phyloP scores from a whole-genome alignment of 2,329 filamentous ascomycete genomes.

The Chaetoscypha palmicola region DNA sequence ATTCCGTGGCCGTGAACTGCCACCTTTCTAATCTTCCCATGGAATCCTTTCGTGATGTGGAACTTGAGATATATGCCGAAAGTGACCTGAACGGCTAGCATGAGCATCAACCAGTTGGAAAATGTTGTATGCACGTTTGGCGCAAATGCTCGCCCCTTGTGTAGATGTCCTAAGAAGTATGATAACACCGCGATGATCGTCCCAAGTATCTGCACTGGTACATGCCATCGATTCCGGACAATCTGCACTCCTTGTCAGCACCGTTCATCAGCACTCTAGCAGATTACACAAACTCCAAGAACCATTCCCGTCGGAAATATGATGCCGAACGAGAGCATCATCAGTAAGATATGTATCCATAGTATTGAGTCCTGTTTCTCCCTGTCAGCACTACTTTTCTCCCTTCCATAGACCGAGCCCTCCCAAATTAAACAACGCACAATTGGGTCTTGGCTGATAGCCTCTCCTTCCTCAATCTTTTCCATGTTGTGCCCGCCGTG shows the following conservation, averaged over 20 bases:
- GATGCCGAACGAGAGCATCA: conserved; percentile 81
- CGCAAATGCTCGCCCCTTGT: conserved; percentile 81
- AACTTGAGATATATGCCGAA: conserved; percentile 83
- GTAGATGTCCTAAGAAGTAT: conserved; percentile 86
- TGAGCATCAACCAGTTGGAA: conserved; percentile 71
- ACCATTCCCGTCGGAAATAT: conserved; percentile 96
- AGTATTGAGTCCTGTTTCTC: conserved; percentile 64
- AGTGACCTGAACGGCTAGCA: conserved; percentile 68
- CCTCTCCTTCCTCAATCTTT: conserved; percentile 61
- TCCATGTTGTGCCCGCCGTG: conserved; percentile 43
- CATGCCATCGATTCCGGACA: conserved; percentile 86
- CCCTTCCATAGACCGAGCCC: too few relatives aligned
- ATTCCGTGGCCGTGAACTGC: conserved; percentile 71
- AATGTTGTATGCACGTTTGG: conserved; percentile 76
- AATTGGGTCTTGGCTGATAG: conserved; percentile 65
- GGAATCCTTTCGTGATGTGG: conserved; percentile 77
- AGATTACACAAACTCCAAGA: conserved; percentile 59
- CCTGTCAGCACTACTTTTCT: conserved; percentile 30
- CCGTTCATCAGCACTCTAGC: not conserved
- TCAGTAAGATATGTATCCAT: conserved; percentile 90
- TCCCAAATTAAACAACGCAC: conserved; percentile 38
- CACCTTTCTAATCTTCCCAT: conserved; percentile 67
- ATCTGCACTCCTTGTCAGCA: conserved; percentile 48
- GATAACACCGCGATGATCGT: conserved; percentile 71
- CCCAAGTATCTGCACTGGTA: conserved; percentile 74